Conservation (phyloP, 345 rosid genomes). For the Microcos paniculata region DNA sequence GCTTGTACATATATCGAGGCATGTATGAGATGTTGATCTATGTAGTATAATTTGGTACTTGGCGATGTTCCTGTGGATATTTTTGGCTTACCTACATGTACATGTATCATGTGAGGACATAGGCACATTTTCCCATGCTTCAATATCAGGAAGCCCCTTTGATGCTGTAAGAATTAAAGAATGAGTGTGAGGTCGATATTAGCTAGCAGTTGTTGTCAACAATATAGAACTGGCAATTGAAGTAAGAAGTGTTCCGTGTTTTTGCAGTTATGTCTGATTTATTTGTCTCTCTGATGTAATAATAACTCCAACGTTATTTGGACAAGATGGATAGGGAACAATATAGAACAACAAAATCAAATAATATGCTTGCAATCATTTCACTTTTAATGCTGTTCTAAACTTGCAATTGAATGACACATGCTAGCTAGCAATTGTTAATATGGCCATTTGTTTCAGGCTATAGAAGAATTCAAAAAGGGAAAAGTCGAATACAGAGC, state of each 20-base stretch:
- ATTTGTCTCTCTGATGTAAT: neutral
- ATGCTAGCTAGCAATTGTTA: neutral
- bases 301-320: neutral
- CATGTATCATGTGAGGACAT: neutral
- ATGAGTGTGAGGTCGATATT: neutral
- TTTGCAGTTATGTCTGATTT: neutral
- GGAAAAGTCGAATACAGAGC: constrained; percentile 95
- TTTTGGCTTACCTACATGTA: neutral
- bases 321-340: neutral
- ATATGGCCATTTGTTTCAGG: constrained; percentile 47
- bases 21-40: neutral
- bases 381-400: neutral
- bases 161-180: neutral
- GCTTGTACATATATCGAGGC: neutral
- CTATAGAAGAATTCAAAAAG: constrained; percentile 91
- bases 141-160: neutral
- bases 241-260: neutral
- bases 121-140: neutral
- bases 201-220: neutral
- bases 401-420: neutral
- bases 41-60: neutral
- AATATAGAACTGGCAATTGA: neutral
- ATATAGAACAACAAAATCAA: neutral
- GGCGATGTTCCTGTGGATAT: neutral
- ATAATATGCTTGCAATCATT: neutral